Conservation (phyloP, 495 filamentous ascomycete genomes). For the Lasiosphaeria hispida region DNA sequence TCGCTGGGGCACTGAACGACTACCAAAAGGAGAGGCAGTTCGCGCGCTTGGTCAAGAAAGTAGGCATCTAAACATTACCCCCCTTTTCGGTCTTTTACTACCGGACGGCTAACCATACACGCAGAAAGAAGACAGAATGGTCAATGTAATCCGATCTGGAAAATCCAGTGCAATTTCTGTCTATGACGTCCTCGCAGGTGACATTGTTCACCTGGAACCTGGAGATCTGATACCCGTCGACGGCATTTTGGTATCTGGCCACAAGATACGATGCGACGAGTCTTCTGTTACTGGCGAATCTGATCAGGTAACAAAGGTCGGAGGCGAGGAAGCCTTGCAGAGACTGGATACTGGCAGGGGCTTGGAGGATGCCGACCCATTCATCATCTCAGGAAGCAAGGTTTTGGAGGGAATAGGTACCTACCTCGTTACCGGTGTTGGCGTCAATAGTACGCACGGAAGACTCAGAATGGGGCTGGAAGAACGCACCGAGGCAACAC, state of each 20-base stretch:
- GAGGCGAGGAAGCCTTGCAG: conserved; percentile 59
- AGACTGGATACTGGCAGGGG: conserved; percentile 59
- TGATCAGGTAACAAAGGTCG: conserved; percentile 60
- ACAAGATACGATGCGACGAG: conserved; percentile 76
- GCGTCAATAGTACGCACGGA: conserved; percentile 69
- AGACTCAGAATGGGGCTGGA: conserved; percentile 85
- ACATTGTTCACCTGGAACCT: conserved; percentile 80
- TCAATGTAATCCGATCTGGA: conserved; percentile 77
- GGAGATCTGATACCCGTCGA: conserved; percentile 85
- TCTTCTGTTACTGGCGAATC: conserved; percentile 77
- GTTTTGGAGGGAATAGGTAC: conserved; percentile 78
- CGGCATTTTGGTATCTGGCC: conserved; percentile 70
- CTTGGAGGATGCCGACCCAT: conserved; percentile 60
- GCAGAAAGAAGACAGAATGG: conserved; percentile 62
- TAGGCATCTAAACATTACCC: background rate
- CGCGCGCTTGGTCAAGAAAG: conserved; percentile 65
- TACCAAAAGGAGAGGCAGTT: conserved; percentile 73
- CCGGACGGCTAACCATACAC: conserved; percentile 3
- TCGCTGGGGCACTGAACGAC: conserved; percentile 68
- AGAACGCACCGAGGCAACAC: conserved; percentile 72
- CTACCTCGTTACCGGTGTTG: conserved; percentile 73
- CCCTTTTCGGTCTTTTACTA: background rate
- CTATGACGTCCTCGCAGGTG: conserved; percentile 78
- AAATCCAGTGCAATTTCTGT: conserved; percentile 74
- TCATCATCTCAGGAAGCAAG: conserved; percentile 79